Conservation (phyloP, 192 early-diverging fungal species). For the Coemansia sp. region DNA sequence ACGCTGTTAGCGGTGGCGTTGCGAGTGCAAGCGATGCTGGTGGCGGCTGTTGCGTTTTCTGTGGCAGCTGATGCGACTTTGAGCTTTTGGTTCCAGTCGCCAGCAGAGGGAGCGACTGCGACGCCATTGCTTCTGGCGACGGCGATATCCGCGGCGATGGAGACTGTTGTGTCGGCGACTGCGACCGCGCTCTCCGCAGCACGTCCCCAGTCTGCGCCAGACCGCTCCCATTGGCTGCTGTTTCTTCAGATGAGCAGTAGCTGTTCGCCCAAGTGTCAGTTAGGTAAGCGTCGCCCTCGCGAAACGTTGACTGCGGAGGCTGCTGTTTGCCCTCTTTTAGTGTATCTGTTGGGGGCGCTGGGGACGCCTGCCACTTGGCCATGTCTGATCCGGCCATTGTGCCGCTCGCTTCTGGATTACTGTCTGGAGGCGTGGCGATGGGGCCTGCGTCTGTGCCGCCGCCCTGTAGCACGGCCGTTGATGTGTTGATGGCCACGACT, state of each 20-base stretch:
- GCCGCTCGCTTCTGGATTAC: constrained; percentile 18
- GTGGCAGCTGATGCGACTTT: not conserved
- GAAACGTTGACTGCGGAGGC: constrained; percentile 7
- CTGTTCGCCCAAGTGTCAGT: not conserved
- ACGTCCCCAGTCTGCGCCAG: not conserved
- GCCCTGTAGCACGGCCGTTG: constrained; percentile 9
- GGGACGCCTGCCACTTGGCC: not conserved
- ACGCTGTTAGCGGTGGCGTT: constrained; percentile 13
- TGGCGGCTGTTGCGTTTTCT: not conserved
- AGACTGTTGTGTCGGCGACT: not conserved
- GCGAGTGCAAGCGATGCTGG: constrained; percentile 1
- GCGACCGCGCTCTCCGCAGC: constrained; percentile 9
- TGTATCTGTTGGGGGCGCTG: not conserved
- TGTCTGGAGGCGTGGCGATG: constrained; percentile 31
- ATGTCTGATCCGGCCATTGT: constrained; percentile 10
- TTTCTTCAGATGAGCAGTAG: constrained; percentile 1
- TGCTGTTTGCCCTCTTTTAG: not conserved
- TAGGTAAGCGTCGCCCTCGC: constrained; percentile 5
- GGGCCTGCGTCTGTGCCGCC: not conserved
- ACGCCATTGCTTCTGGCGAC: not conserved
- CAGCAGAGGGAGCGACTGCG: constrained; percentile 4
- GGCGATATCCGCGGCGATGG: not conserved
- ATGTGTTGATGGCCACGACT: constrained; percentile 1
- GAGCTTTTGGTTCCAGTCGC: not conserved
- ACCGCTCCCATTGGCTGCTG: not conserved